Percentiles rank a stretch among this genome's conserved stretches.
Evolutionary conservation across 2,329 filamentous ascomycete species (phyloP).

Genomic region (Diatrype stigma): DNA sequence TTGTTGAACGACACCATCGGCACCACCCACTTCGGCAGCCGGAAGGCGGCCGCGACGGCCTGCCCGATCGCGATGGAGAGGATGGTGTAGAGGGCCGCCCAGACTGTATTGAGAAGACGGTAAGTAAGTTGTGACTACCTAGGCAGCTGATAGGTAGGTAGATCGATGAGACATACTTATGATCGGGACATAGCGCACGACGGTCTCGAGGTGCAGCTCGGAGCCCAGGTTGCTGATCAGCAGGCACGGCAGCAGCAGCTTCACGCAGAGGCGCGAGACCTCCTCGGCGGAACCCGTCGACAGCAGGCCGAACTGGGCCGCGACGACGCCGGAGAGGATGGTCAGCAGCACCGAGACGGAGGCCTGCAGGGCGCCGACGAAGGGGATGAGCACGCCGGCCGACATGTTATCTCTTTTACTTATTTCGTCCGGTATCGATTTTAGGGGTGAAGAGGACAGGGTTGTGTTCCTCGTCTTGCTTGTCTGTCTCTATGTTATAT

Average conservation of each 20-base stretch:
- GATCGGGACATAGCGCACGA: conserved; percentile 19
- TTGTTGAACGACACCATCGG: conserved; percentile 29
- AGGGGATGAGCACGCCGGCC: conserved; percentile 17
- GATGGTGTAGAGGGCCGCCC: conserved; percentile 22
- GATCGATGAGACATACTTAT: conserved; percentile 9
- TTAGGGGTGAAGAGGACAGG: not conserved
- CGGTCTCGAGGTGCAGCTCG: conserved; percentile 18
- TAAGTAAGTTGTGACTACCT: not conserved
- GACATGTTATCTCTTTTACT: too few relatives aligned
- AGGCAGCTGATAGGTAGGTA: not conserved
- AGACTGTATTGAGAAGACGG: conserved; percentile 11
- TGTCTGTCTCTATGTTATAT: too few relatives aligned
- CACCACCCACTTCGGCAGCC: conserved; percentile 21
- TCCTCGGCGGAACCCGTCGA: conserved; percentile 18
- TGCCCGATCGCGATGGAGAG: conserved; percentile 19
- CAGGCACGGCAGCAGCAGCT: conserved; percentile 25
- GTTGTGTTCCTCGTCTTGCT: too few relatives aligned
- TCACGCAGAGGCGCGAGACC: conserved; percentile 25
- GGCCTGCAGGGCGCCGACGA: conserved; percentile 26
- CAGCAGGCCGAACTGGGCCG: conserved; percentile 19
- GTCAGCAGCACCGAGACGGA: conserved; percentile 26
- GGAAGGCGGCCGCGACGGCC: conserved; percentile 12
- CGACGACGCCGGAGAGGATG: conserved; percentile 20
- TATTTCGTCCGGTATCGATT: too few relatives aligned
- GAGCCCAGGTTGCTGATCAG: conserved; percentile 24